These are phyloP conservation scores for Agaricus blazei DNA, from an alignment of 768 basidiomycete genomes.

Conservation along the genomic window DNA sequence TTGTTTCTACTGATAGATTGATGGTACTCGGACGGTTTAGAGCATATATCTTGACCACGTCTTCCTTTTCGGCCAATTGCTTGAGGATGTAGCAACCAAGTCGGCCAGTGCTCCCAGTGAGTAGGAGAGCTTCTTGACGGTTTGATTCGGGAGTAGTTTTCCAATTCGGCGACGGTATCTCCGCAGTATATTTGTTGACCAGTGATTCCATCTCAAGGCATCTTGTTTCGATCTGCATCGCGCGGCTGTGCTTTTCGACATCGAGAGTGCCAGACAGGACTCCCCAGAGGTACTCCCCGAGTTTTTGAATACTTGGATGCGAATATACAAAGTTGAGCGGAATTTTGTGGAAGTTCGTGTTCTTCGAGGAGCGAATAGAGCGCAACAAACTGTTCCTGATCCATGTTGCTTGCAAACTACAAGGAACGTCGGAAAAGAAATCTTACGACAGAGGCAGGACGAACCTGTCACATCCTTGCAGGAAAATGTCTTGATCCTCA, in stretches of 20 bases:
- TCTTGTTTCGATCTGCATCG: neutral
- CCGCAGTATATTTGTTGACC: neutral
- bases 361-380: slow-evolving; percentile 20
- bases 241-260: neutral
- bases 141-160: neutral
- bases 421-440: neutral
- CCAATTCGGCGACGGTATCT: neutral
- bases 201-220: neutral
- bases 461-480: slow-evolving; percentile 35
- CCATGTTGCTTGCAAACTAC: slow-evolving; percentile 35
- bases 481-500: slow-evolving; percentile 34
- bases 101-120: slow-evolving; percentile 35
- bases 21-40: neutral
- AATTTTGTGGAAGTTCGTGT: slow-evolving; percentile 14
- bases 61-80: slow-evolving; percentile 16
- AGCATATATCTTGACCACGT: slow-evolving; percentile 21
- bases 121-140: slow-evolving; percentile 17
- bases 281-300: neutral
- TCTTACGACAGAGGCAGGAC: neutral
- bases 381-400: slow-evolving; percentile 34
- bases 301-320: slow-evolving; percentile 25
- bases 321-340: slow-evolving; percentile 30
- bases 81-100: slow-evolving; percentile 31
- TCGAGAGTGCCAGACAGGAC: neutral
- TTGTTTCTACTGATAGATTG: neutral